Base-by-base conservation (phyloP, 75 land plant species). In the Larix kaempferi region DNA sequence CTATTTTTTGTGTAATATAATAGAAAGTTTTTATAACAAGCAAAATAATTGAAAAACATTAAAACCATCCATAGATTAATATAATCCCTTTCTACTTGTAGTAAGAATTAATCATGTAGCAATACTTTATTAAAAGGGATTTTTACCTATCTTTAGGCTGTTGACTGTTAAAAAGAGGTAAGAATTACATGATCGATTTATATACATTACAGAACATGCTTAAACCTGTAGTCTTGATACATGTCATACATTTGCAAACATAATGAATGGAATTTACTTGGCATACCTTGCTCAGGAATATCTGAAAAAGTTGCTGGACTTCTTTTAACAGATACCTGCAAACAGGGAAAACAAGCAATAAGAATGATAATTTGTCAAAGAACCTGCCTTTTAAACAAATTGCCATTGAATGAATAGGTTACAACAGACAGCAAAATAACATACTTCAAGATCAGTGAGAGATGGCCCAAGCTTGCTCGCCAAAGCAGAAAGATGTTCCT, bases 401-500 rank as follows among this genome's bases (percentile, higher is more conserved):
- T 39, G 52, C 33, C 39, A 49, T 12, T 4, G 75, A 11, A 66
- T 33, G 13, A 37, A 7, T 66, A 35, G 17, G 44, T 66, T 19
- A 37, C 35, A 56, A 37, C 59, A 56, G n/a, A 59, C 49, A 33
- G 4, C 4, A 60, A 77, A 19, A 59, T 60, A 14, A 57, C 88
- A 33, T 83, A 97, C 99, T 78, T 94, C 91, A 75, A 97, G 86
- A 64, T 92, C 98, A 49, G 94, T 84, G 57, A 97, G 78, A 14
- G 99, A 91, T 57, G 90, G 75, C 19, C 92, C 96, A 56, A 95
- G 84, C 83, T 92, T 90, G 77, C 84, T 87, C n/a, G 94, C 95
- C 83, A 97, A 81, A 59, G 99, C 98, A 78, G 88, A 82, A 73
- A 97, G 86, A 82, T 97, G 97, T 77, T 94, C 99, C 84, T 94